Evolutionary conservation across 495 filamentous ascomycete genomes (phyloP), one percentile per base, ranked within the genome.

Genomic region (Penicillium coffeae): DNA sequence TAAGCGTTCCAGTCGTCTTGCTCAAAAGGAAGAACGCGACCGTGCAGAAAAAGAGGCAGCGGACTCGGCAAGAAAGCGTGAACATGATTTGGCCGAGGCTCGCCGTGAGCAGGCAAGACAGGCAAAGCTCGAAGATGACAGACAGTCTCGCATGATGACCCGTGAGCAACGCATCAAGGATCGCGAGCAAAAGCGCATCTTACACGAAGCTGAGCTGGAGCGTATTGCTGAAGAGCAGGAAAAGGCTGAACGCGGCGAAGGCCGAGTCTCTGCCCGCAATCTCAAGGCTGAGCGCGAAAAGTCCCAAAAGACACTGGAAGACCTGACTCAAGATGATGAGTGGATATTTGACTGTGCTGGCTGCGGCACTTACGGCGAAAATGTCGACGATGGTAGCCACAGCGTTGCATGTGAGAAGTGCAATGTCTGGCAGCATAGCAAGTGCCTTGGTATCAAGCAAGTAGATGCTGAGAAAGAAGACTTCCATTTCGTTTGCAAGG

Each of bases 391-490:
- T 56, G 93, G 93, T 39, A 84, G 87, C 1, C 89, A 95, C 63
- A 95, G 88, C 62, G 81, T 98, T 48, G 86, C 90, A n/a, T 98
- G 93, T 63, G 93, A 97, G 58, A 84, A 77, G 40, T 98, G 93
- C 75, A 93, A 87, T 62, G 84, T 95, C 15, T 98, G 93, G 93
- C 92, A 96, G 62, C 93, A 96, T 58, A 92, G 87, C 72, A 85
- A 84, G 40, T 98, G 93, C 59, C 81, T 95, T 41, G 87, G 83
- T 22, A 87, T 97, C 48, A 76, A 75, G 9, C 77, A 89, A 48
- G 73, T 76, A 38, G 85, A 88, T 47, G 92, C 89, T 5, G 89
- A 95, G 44, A 74, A 82, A 38, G 88, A 91, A 10, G 86, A 94
- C 55, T 96, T 95, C 62, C 84, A 88, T 45, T 96, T 95, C 63